A percentile compares a stretch with the other conserved stretches of the same genome.
Conservation (phyloP, 208 protist genomes). For the Wallacemonas sp. region DNA sequence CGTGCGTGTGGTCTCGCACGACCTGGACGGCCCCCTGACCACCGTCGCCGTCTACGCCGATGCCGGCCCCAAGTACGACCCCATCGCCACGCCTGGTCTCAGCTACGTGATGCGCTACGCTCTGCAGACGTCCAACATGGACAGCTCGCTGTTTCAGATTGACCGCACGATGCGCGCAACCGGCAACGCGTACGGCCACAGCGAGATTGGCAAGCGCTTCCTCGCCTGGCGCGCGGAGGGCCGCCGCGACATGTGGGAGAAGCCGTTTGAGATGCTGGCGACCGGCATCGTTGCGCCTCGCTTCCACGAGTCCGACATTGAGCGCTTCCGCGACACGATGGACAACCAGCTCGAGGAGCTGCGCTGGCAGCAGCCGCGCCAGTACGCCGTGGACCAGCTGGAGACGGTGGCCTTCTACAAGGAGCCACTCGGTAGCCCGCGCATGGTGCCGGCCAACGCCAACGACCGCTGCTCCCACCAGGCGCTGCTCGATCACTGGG, state of each 20-base stretch:
- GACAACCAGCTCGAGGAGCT: conserved; percentile 84
- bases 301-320: conserved; percentile 80
- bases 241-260: conserved; percentile 79
- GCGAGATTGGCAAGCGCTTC: conserved; percentile 77
- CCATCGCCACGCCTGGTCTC: conserved; percentile 63
- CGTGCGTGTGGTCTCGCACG: conserved; percentile 76
- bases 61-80: conserved; percentile 84
- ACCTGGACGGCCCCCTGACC: conserved; percentile 63
- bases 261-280: conserved; percentile 71
- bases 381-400: conserved; percentile 73
- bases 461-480: conserved; percentile 81
- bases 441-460: conserved; percentile 60
- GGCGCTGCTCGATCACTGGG: conserved; percentile 78
- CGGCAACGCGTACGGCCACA: conserved; percentile 75
- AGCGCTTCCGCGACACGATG: conserved; percentile 89
- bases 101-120: conserved; percentile 88
- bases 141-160: conserved; percentile 83
- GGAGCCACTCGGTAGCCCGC: conserved; percentile 78
- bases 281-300: conserved; percentile 77
- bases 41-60: conserved; percentile 76
- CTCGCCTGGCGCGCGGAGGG: conserved; percentile 77
- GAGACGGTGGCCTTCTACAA: conserved; percentile 91
- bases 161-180: conserved; percentile 81
- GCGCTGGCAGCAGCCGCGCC: conserved; percentile 77
- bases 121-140: conserved; percentile 86